These are phyloP conservation scores for Juncus effusus DNA, from an alignment of 176 grass and related monocot species.

Conservation along the genomic window DNA sequence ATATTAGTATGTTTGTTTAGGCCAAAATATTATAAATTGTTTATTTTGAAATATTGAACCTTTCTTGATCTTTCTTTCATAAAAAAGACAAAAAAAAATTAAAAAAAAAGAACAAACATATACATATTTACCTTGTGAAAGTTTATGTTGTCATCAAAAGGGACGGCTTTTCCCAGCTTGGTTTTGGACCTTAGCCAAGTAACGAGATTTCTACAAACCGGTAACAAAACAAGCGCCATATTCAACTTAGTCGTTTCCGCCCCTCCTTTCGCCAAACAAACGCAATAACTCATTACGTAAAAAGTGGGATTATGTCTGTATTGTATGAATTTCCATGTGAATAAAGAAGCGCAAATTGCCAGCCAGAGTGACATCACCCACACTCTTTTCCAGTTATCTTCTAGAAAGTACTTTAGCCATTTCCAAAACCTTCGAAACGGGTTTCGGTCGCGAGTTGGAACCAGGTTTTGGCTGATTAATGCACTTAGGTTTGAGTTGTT, in stretches of 20 bases:
- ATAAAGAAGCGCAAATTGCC: conserved; percentile 51
- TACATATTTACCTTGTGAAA: conserved; percentile 57
- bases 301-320: conserved; percentile 47
- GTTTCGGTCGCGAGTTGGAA: conserved; percentile 34
- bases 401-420: conserved; percentile 54
- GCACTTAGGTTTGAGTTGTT: conserved; percentile 81
- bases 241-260: conserved; percentile 76
- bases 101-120: not conserved
- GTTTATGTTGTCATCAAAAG: conserved; percentile 78
- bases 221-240: conserved; percentile 66
- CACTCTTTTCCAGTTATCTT: conserved; percentile 96
- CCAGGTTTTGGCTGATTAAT: conserved; percentile 82
- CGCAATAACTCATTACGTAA: conserved; percentile 65
- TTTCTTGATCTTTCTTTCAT: too few relatives aligned
- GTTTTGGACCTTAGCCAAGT: conserved; percentile 60
- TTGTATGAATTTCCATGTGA: conserved; percentile 55
- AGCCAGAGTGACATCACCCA: conserved; percentile 89
- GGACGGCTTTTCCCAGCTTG: conserved; percentile 33
- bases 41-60: too few relatives aligned
- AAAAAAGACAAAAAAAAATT: conserved; percentile 1
- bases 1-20: too few relatives aligned
- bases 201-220: conserved; percentile 64
- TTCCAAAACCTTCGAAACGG: conserved; percentile 37
- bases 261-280: conserved; percentile 59
- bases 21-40: too few relatives aligned